A percentile compares a stretch with the other conserved stretches of the same genome.
These are phyloP conservation scores for Conringia planisiliqua DNA, from an alignment of 345 rosid genomes.

Conservation along the genomic window DNA sequence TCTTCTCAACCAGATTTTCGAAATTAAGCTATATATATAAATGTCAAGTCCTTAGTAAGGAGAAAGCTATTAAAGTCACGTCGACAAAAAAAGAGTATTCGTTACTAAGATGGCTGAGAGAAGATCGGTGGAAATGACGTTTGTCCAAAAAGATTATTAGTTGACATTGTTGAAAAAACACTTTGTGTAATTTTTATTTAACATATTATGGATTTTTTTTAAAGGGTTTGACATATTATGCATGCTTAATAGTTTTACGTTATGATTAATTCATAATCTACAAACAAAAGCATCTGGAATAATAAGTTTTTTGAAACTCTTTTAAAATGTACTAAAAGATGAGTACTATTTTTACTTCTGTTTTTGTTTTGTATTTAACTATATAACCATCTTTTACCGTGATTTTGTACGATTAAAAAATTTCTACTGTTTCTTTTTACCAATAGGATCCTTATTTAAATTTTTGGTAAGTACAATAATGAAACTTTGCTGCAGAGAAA, in stretches of 20 bases:
- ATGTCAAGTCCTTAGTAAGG: not conserved
- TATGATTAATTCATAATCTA: not conserved
- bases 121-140: not conserved
- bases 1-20: not conserved
- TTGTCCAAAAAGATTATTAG: not conserved
- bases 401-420: not conserved
- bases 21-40: not conserved
- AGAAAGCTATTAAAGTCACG: not conserved
- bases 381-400: not conserved
- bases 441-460: not conserved
- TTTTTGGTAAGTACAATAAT: not conserved
- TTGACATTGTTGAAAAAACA: not conserved
- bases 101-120: not conserved
- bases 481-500: not conserved
- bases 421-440: not conserved
- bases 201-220: not conserved
- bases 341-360: not conserved
- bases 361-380: not conserved
- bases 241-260: not conserved
- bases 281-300: not conserved
- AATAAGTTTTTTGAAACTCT: no score
- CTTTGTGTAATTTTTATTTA: not conserved
- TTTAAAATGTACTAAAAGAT: no score
- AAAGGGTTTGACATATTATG: not conserved
- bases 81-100: not conserved